Conservation (phyloP, 768 basidiomycete genomes). For the Pleurotus ostreatus region DNA sequence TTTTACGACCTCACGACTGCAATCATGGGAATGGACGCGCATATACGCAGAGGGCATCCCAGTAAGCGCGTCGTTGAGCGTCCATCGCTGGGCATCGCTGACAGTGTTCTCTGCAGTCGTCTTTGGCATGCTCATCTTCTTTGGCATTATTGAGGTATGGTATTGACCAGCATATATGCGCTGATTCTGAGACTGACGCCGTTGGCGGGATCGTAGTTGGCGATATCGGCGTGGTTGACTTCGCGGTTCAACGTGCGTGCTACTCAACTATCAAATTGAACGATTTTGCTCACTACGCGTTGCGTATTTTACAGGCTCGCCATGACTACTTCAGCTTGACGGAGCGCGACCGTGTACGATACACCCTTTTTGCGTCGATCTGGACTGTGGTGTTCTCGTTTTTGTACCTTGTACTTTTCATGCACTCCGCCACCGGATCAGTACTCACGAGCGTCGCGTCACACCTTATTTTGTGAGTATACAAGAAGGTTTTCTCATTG, state of each 20-base stretch:
- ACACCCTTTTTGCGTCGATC: slow-evolving; percentile 63
- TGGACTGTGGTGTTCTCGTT: slow-evolving; percentile 64
- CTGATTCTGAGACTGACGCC: background rate
- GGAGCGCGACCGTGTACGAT: slow-evolving; percentile 62
- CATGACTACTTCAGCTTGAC: slow-evolving; percentile 44
- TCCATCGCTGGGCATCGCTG: slow-evolving; percentile 5
- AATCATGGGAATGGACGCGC: slow-evolving; percentile 10
- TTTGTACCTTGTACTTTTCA: slow-evolving; percentile 52
- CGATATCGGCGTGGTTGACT: slow-evolving; percentile 70
- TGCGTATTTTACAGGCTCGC: slow-evolving; percentile 17
- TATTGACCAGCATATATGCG: background rate
- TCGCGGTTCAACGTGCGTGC: slow-evolving; percentile 45
- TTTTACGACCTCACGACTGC: background rate
- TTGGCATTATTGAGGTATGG: slow-evolving; percentile 63
- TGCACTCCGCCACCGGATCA: slow-evolving; percentile 41
- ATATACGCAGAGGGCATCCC: slow-evolving; percentile 45
- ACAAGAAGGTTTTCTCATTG: slow-evolving; percentile 1
- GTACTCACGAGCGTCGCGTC: slow-evolving; percentile 57
- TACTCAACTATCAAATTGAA: background rate
- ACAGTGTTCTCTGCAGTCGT: slow-evolving; percentile 32
- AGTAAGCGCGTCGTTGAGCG: slow-evolving; percentile 29
- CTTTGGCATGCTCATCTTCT: slow-evolving; percentile 52
- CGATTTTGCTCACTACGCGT: background rate
- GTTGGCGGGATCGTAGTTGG: slow-evolving; percentile 37
- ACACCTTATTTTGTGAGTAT: slow-evolving; percentile 60